Evolutionary conservation across 768 basidiomycete genomes (phyloP), one percentile per base, ranked within the genome.

Genomic region (Macrocybe gigantea): DNA sequence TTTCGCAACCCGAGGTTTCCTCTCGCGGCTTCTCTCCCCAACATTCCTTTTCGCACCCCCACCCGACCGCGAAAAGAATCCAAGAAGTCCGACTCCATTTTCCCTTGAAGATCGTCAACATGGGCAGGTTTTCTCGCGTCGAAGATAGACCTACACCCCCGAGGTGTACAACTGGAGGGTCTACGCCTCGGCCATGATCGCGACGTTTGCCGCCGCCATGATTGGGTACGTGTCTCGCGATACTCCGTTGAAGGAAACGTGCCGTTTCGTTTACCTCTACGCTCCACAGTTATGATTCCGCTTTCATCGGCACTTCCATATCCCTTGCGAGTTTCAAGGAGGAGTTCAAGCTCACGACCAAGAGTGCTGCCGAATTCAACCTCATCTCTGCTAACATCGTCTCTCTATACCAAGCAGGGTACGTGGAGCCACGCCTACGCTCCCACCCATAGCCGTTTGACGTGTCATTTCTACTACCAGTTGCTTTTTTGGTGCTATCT

Each of bases 231-330:
- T 49, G 6, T 14, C 12, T 37, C 13, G 30, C 42, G 15, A 38
- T n/a, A n/a, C 34, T 34, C 34, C 15, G 31, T 15, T 40, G 6
- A 12, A 29, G 37, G 35, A 5, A 33, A 29, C 39, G 33, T 22
- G 22, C 22, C 22, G 22, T 22, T 22, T 22, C 22, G 22, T 22
- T 22, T 22, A 12, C 40, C 36, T 42, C 50, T 49, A 44, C 42
- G 11, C 33, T 40, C 29, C 29, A 15, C 15, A 64, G 64, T 35
- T 69, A 73, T 55, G 72, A 73, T 53, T 66, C 66, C 6, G 72
- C 71, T 6, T 76, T 75, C 58, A 70, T 75, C 47, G 73, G 75
- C 7, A 72, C 70, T 0, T 70, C 74, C 0, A 65, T 75, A 49
- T 60, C 73, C 34, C 57, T 70, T 29, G 40, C 55, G 1, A 69